phyloP scores from a whole-genome alignment of 306 rosid genomes.

The Dalbergia oliveri region DNA sequence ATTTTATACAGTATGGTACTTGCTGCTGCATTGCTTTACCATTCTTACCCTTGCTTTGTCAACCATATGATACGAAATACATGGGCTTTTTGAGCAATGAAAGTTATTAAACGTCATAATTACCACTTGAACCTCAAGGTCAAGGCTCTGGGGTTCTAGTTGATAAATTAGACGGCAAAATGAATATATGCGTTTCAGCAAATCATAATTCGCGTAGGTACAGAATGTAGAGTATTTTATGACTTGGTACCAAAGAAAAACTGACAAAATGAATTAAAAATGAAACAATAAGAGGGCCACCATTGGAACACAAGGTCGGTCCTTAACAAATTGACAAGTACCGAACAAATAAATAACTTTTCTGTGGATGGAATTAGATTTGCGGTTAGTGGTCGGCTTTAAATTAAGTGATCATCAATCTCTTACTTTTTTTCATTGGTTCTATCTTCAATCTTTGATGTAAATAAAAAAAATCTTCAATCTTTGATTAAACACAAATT shows the following conservation, averaged over 20 bases:
- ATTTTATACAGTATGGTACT: conserved; percentile 32
- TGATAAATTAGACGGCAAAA: conserved; percentile 38
- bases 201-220: conserved; percentile 2
- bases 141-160: conserved; percentile 24
- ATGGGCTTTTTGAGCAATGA: conserved; percentile 45
- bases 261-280: background rate
- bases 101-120: conserved; percentile 19
- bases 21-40: conserved; percentile 32
- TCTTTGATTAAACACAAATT: background rate
- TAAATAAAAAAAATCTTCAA: too few relatives aligned
- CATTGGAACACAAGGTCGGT: conserved; percentile 55
- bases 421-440: background rate
- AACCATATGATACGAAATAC: background rate
- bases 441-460: background rate
- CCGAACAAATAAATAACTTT: conserved; percentile 23
- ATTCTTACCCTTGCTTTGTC: conserved; percentile 31
- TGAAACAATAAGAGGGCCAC: conserved; percentile 1
- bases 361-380: conserved; percentile 48
- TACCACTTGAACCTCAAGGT: conserved; percentile 41
- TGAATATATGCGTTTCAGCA: conserved; percentile 3
- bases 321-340: conserved; percentile 46
- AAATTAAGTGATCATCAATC: conserved; percentile 24
- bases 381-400: conserved; percentile 43
- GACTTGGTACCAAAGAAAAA: background rate
- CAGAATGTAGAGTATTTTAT: conserved; percentile 23